Base-by-base conservation (phyloP, 2,329 filamentous ascomycete species). In the Ambrosiella cleistominuta region DNA sequence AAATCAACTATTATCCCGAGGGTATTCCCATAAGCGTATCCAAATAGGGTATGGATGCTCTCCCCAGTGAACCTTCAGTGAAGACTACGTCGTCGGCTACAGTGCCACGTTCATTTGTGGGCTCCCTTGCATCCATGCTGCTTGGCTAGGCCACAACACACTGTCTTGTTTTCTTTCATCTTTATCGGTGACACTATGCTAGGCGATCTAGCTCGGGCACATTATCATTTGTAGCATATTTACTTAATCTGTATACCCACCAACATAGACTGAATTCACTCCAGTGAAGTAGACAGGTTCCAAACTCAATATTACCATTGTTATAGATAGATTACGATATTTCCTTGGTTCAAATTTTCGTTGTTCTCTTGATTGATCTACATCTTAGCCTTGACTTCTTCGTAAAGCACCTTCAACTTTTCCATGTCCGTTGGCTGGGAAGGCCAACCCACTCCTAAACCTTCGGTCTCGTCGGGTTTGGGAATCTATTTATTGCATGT, bases 321-420 rank as follows among this genome's bases (percentile, higher is more conserved):
- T 27, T 27, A 27, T 27, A 3, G 27, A 27, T 27, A 27, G 2
- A 27, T 27, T 27, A 27, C 27, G 27, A 5, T 27, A 5, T 27
- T 27, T 27, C 19, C 19, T 47, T 17, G n/a, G 7, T 8, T 47
- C 44, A 17, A 47, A 15, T 47, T 15, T 1, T 15, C 5, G 15
- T 50, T 15, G 13, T 4, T n/a, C 13, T 38, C 13, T 60, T 57
- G 27, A 27, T 27, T 27, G 27, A 27, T 27, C 27, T 75, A 95
- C 78, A 97, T 91, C 77, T 89, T 95, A 13, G 84, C 72, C 79
- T 94, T 94, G 67, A 98, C 76, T 58, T 95, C 86, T 69, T 91
- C 88, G 62, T 79, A 76, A 61, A 94, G 73, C 62, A 79, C 80
- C 76, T 90, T 87, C 65, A 98, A 73, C 68, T 83, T 79, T 1